Base-by-base conservation (phyloP, 2,329 filamentous ascomycete species). In the Calonectria honghensis region DNA sequence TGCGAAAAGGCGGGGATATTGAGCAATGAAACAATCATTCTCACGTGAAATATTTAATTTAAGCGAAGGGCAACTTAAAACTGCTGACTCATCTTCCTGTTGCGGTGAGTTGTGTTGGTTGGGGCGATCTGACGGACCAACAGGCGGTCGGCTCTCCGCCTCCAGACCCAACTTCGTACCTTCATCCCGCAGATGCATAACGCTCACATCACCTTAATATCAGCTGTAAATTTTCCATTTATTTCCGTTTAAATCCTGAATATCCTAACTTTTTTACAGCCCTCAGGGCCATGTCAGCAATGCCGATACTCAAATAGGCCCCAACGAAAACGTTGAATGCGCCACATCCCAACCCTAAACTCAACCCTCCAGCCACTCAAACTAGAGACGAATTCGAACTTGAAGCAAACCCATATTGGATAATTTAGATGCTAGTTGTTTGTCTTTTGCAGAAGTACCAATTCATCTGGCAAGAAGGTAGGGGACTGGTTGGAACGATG, bases 11-110 rank as follows among this genome's bases (percentile, higher is more conserved):
- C 39, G 35, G 57, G n/a, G 14, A 57, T 35, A n/a, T 35, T 14
- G 24, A 10, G 39, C 24, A 20, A 63, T 20, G n/a, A 57, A 20
- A 20, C 52, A 29, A 61, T 3, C 6, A 18, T 29, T 41, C 57
- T 63, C 18, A 10, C 57, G 24, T 39, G 37, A 20, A 63, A 39
- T 18, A 41, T 41, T 41, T 13, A 18, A 63, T 63, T 63, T 63
- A 63, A 41, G 57, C 57, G 57, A 63, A 63, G 7, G 35, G 35
- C 16, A 24, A 29, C 35, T 24, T 39, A 41, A 63, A 61, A 31
- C 35, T 41, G 37, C 57, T 63, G 57, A 63, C 57, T 63, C 35
- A 63, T 63, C 57, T 11, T 27, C 18, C 27, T 41, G 39, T 63
- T 39, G 9, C 16, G 57, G 24, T 29, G 3, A 61, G 24, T 63